A percentile compares a stretch with the other conserved stretches of the same genome.
Evolutionary conservation across 495 filamentous ascomycete genomes (phyloP).

Genomic region (Talaromyces trachyspermus): DNA sequence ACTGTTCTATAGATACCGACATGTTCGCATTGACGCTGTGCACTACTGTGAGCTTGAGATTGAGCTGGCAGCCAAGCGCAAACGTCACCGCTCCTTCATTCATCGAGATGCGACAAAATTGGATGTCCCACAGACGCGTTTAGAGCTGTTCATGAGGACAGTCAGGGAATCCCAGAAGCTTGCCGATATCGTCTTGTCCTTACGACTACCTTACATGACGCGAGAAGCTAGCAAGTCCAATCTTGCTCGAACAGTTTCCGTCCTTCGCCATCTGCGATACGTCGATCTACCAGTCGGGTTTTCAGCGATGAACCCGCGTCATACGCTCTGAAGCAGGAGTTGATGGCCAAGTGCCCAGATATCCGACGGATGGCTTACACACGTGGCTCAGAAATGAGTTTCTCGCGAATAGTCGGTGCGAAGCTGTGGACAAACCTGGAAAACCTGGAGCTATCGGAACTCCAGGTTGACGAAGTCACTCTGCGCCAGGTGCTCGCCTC

Average conservation of each 20-base stretch:
- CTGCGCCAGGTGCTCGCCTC: slow-evolving; percentile 63
- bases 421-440: slow-evolving; percentile 73
- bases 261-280: slow-evolving; percentile 78
- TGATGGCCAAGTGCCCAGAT: slow-evolving; percentile 75
- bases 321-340: slow-evolving; percentile 67
- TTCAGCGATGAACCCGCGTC: slow-evolving; percentile 72
- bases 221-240: slow-evolving; percentile 79
- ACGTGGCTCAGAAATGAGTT: slow-evolving; percentile 67
- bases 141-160: slow-evolving; percentile 70
- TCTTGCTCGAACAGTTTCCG: slow-evolving; percentile 77
- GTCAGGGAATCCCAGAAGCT: slow-evolving; percentile 66
- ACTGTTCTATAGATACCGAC: slow-evolving; percentile 57
- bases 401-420: slow-evolving; percentile 58
- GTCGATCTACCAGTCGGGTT: slow-evolving; percentile 80
- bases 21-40: slow-evolving; percentile 87
- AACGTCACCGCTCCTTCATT: slow-evolving; percentile 59
- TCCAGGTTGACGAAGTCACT: slow-evolving; percentile 64
- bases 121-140: slow-evolving; percentile 67
- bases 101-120: slow-evolving; percentile 68
- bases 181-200: slow-evolving; percentile 58
- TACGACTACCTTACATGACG: slow-evolving; percentile 96
- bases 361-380: slow-evolving; percentile 83
- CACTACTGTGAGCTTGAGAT: slow-evolving; percentile 91
- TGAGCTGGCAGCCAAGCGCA: slow-evolving; percentile 66
- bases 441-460: slow-evolving; percentile 62